These are phyloP conservation scores for Naganishia antarctica DNA, from an alignment of 768 basidiomycete species.

Conservation along the genomic window DNA sequence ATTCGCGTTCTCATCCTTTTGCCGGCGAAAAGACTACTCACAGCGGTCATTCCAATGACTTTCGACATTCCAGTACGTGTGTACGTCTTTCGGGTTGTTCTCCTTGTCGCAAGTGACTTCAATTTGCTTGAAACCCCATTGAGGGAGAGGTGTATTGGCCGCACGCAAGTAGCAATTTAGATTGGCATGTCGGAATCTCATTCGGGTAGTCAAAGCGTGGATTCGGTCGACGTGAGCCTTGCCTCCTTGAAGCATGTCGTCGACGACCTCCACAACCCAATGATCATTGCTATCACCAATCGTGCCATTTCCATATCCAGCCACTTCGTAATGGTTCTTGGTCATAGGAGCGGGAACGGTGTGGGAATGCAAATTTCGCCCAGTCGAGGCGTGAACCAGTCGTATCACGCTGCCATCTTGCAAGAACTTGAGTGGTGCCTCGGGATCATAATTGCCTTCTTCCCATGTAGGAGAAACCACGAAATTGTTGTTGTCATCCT, in stretches of 20 bases:
- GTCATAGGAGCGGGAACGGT: slow-evolving; percentile 77
- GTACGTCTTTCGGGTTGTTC: slow-evolving; percentile 69
- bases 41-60: slow-evolving; percentile 92
- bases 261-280: slow-evolving; percentile 90
- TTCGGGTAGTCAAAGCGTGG: slow-evolving; percentile 81
- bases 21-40: slow-evolving; percentile 52
- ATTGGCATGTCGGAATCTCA: slow-evolving; percentile 72
- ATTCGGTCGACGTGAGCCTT: slow-evolving; percentile 60
- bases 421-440: slow-evolving; percentile 60
- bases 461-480: slow-evolving; percentile 74
- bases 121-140: slow-evolving; percentile 99
- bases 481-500: slow-evolving; percentile 97
- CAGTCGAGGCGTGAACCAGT: slow-evolving; percentile 73
- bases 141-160: slow-evolving; percentile 79
- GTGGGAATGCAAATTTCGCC: slow-evolving; percentile 90
- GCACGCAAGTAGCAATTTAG: slow-evolving; percentile 86
- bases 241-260: slow-evolving; percentile 67
- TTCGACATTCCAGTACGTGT: slow-evolving; percentile 98
- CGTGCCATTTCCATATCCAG: slow-evolving; percentile 85
- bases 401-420: slow-evolving; percentile 72
- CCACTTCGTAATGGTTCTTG: slow-evolving; percentile 84
- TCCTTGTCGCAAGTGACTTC: slow-evolving; percentile 92
- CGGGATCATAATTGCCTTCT: slow-evolving; percentile 63
- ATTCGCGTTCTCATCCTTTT: background rate
- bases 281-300: slow-evolving; percentile 83